Evolutionary conservation across 2,329 filamentous ascomycete genomes (phyloP).

Genomic region (Ophiobolus disseminans): DNA sequence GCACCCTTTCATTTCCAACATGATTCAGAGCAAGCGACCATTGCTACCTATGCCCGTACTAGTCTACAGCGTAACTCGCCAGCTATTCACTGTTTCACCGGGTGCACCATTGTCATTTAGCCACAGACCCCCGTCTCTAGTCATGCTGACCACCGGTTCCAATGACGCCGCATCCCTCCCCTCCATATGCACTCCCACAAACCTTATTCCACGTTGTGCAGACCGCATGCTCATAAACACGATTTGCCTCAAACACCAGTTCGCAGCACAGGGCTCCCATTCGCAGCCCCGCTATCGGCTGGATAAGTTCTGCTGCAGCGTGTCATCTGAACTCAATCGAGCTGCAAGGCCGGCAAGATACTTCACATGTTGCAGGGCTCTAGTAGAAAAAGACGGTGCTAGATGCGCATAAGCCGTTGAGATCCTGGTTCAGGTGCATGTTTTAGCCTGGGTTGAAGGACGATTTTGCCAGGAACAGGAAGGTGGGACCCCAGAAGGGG

Average conservation of each 20-base stretch:
- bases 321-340: conserved; percentile 6
- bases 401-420: conserved; percentile 7
- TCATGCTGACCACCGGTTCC: too few species aligned
- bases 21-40: too few species aligned
- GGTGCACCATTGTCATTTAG: too few species aligned
- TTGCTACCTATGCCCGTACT: too few species aligned
- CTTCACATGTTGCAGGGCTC: not conserved
- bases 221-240: not conserved
- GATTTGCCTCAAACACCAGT: not conserved
- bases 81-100: too few species aligned
- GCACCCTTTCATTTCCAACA: too few species aligned
- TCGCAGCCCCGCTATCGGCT: conserved; percentile 4
- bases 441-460: conserved; percentile 11
- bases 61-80: too few species aligned
- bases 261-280: not conserved
- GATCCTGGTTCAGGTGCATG: conserved; percentile 15
- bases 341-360: conserved; percentile 8
- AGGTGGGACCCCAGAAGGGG: conserved; percentile 7
- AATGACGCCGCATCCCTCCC: too few species aligned
- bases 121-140: too few species aligned
- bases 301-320: conserved; percentile 8
- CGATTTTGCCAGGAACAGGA: conserved; percentile 16
- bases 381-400: conserved; percentile 5
- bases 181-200: not conserved
- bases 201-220: not conserved